Evolutionary conservation across 768 basidiomycete species (phyloP), one percentile per base, ranked within the genome.

Genomic region (Gloeopeniophorella convolvens): DNA sequence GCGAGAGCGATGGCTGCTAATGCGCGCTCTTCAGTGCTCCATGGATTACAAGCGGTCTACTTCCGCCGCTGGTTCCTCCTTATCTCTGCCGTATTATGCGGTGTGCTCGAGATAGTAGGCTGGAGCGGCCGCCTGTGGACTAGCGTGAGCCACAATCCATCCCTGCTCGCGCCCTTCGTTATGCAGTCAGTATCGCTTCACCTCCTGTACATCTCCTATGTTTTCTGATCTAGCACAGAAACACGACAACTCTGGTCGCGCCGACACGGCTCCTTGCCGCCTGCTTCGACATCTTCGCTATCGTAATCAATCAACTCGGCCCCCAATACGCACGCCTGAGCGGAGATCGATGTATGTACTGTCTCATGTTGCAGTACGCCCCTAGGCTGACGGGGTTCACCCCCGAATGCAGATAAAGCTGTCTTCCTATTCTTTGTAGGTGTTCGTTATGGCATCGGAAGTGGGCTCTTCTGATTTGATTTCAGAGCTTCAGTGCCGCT

Each of bases 41-140:
- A 84, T 58, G 13, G 70, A 5, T 66, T 56, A 1, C 76, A 81
- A 63, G 69, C 74, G 1, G 41, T 69, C 1, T 63, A 63, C 32
- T 76, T 64, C 56, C 69, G 71, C 8, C 63, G 72, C 42, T 79
- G 78, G 74, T 83, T 73, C 72, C 55, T 81, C 9, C 24, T 78
- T 36, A 72, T 72, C 0, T 82, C 81, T 0, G 69, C 68, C 5
- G 64, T 70, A 13, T 57, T 78, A 0, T 71, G 73, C 35, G 78
- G 77, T 8, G 13, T 73, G 1, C 60, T 74, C 9, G 83, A 84
- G 59, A 58, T 75, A 9, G 50, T 76, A 2, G 82, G 80, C 0
- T 83, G 82, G 82, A 57, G 62, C 6, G 82, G 68, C 1, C 63
- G 80, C 16, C 59, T 79, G 3, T 82, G 77, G 79, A 77, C 74